Evolutionary conservation across 768 basidiomycete species (phyloP), one percentile per base, ranked within the genome.

Genomic region (Kwoniella sp.): DNA sequence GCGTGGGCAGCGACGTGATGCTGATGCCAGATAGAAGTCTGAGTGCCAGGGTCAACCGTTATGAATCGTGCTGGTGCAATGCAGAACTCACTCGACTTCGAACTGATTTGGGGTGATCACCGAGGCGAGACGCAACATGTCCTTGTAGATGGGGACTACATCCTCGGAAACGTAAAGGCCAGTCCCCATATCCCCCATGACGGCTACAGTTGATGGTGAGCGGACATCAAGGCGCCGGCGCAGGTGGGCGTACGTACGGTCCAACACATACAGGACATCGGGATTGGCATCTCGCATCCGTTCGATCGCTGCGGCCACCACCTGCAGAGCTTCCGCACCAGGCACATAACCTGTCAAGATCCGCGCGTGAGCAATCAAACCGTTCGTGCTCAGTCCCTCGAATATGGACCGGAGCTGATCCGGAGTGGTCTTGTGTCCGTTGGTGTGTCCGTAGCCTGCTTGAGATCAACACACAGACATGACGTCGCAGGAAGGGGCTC

Each of bases 51-150:
- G 20, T 7, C 19, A 29, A 59, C 20, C 41, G 46, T 31, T 26
- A 50, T 20, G n/a, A 20, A 23, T 20, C 10, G 11, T 57, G 3
- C 15, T 32, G 31, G 9, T 32, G 31, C 39, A 25, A 11, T 38
- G 19, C 39, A 25, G 5, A 34, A 73, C 84, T 73, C 70, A 92
- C 90, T 98, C 93, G 56, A 86, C 87, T 77, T 99, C 95, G 63
- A 91, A 99, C 83, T 91, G 95, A 69, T 99, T 99, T 0, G 95
- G 95, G 0, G 95, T 90, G 59, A 96, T 96, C 41, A 96, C 84
- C 0, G 88, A 88, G 2, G 95, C 86, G 0, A 93, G 78, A 7
- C 34, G 17, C 8, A 78, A 64, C 76, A 91, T 81, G 34, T 79
- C 76, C 39, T 84, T 82, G 77, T 99, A 98, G 32, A 89, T 80